Base-by-base conservation (phyloP, 352 stramenopile species). In the Phytophthora colocasiae region DNA sequence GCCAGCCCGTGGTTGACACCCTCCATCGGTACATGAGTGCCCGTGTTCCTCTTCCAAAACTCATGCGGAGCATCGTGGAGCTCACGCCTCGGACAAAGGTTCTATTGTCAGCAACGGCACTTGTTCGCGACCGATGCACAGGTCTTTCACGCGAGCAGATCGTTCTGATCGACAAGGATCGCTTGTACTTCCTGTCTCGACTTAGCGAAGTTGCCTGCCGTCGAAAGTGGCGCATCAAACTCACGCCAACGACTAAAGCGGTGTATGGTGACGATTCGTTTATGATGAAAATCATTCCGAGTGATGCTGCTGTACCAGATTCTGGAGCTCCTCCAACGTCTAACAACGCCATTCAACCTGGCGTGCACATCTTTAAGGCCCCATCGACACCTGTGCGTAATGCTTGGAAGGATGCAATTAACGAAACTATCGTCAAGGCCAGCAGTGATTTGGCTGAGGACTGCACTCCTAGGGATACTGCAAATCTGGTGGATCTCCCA, bases 21-120 rank as follows among this genome's bases (percentile, higher is more conserved):
- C 65, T 96, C 3, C 87, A 93, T 54, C 79, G 85, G 32, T 96
- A 96, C 57, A 90, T 92, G 77, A 94, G 71, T 63, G 85, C 87
- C 3, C 79, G 81, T 7, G 69, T 87, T 27, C 85, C 87, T 53
- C 63, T 96, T 4, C 87, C 87, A 15, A 89, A 75, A 29, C 59
- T 96, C 12, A 89, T 89, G 71, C 85, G 85, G 31, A 90, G 77
- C 46, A 91, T 90, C n/a, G 77, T 89, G 22, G 86, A 94, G 58
- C 76, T 96, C 17, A 96, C 85, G 26, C 85, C 87, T 1, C 81
- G 93, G 39, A 84, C 84, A 3, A 82, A 81, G 11, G 70, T 93
- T 24, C 54, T 81, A 8, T 53, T 96, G 19, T 88, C 84, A 6
- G 83, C 84, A 31, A 96, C 85, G 17, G 87, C 81, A n/a, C 78